A percentile compares a stretch with the other conserved stretches of the same genome.
phyloP scores from a whole-genome alignment of 495 filamentous ascomycete species.

The Penicillium diatomitis region DNA sequence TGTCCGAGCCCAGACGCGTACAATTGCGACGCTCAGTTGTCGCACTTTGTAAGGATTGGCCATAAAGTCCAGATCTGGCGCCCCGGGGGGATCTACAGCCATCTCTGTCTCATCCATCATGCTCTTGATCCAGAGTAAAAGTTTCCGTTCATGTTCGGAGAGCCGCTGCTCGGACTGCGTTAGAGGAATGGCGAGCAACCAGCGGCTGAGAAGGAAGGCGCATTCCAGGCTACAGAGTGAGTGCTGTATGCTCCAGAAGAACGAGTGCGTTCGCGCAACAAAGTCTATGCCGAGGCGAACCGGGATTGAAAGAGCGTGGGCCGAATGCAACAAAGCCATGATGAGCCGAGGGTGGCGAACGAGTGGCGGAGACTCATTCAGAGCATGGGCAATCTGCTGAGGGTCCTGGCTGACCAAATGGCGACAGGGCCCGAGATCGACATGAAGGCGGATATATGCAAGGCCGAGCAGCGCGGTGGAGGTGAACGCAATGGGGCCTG shows the following conservation, averaged over 20 bases:
- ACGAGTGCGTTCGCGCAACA: constrained; percentile 43
- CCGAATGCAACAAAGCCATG: constrained; percentile 43
- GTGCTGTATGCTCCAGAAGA: constrained; percentile 49
- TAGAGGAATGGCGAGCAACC: constrained; percentile 41
- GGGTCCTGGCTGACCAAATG: constrained; percentile 41
- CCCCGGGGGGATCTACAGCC: constrained; percentile 43
- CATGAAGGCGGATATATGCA: constrained; percentile 44
- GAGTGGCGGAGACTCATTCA: constrained; percentile 32
- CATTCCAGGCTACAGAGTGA: constrained; percentile 47
- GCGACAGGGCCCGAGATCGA: constrained; percentile 38
- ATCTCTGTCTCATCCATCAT: constrained; percentile 74
- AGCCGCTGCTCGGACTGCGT: constrained; percentile 37
- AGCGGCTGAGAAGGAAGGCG: constrained; percentile 44
- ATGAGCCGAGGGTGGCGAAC: constrained; percentile 39
- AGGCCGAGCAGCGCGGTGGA: constrained; percentile 46
- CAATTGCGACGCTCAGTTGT: constrained; percentile 41
- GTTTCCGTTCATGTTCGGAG: constrained; percentile 50
- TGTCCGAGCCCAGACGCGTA: constrained; percentile 44
- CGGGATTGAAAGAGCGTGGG: constrained; percentile 45
- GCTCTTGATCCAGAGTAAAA: constrained; percentile 58
- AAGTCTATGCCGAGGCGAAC: constrained; percentile 45
- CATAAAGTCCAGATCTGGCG: constrained; percentile 37
- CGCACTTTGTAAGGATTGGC: constrained; percentile 37
- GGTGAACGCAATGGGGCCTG: constrained; percentile 46
- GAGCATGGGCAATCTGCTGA: constrained; percentile 31